These are phyloP conservation scores for Catenaria anguillulae DNA, from an alignment of 371 early-diverging fungal species.

Conservation along the genomic window DNA sequence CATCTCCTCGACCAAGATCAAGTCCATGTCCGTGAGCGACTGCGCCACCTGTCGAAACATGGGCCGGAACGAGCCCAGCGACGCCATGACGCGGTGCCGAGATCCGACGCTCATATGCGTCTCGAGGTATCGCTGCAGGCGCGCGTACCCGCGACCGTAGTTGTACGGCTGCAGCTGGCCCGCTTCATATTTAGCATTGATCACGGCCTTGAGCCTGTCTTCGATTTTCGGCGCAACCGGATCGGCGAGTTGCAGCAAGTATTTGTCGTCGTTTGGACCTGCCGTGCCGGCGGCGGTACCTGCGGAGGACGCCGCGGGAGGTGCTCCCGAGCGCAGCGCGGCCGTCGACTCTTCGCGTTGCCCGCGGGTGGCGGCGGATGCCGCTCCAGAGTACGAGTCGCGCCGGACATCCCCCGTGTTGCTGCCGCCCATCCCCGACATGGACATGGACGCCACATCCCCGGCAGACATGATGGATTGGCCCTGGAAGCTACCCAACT, in stretches of 20 bases:
- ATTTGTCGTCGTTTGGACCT: constrained; percentile 48
- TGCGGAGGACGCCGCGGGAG: too few species aligned
- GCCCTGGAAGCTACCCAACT: too few species aligned
- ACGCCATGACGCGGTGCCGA: constrained; percentile 60
- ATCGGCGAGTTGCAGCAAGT: constrained; percentile 75
- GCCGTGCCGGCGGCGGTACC: too few species aligned
- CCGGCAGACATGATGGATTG: too few species aligned
- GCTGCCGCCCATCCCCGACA: too few species aligned
- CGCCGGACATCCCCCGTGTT: too few species aligned
- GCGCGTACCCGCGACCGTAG: constrained; percentile 73
- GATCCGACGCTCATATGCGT: constrained; percentile 57
- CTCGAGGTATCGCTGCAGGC: constrained; percentile 78
- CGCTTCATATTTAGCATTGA: constrained; percentile 81
- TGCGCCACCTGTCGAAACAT: constrained; percentile 68
- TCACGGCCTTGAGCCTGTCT: constrained; percentile 68
- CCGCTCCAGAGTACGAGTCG: too few species aligned
- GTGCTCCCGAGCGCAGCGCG: too few species aligned
- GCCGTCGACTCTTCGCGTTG: too few species aligned
- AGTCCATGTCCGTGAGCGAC: constrained; percentile 76
- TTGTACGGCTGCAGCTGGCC: constrained; percentile 86
- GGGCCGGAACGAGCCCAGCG: constrained; percentile 74
- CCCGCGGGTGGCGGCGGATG: too few species aligned
- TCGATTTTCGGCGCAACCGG: constrained; percentile 63
- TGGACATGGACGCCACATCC: too few species aligned
- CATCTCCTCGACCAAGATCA: constrained; percentile 80